Percentiles rank a stretch among this genome's conserved stretches.
These are phyloP conservation scores for Diaporthe ampelina DNA, from an alignment of 2,329 filamentous ascomycete species.

Conservation along the genomic window DNA sequence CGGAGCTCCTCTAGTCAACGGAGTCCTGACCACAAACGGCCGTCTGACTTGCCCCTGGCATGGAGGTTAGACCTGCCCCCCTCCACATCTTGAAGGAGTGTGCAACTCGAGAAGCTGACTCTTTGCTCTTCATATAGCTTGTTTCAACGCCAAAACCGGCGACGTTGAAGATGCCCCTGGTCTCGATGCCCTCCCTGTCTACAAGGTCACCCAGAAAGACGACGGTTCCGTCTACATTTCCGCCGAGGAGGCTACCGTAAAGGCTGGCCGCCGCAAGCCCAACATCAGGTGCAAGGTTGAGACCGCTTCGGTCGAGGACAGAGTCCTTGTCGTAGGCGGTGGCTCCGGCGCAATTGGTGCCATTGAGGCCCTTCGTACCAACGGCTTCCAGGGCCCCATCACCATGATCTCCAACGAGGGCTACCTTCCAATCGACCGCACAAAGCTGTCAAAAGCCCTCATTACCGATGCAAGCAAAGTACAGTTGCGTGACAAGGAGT, in stretches of 20 bases:
- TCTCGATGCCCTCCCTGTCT: constrained; percentile 86
- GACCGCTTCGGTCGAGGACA: constrained; percentile 64
- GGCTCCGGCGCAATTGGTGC: constrained; percentile 88
- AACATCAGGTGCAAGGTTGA: constrained; percentile 77
- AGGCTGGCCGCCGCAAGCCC: constrained; percentile 79
- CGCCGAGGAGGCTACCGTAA: constrained; percentile 83
- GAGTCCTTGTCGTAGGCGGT: constrained; percentile 88
- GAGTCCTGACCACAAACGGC: constrained; percentile 85
- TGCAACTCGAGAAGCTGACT: constrained; percentile 33
- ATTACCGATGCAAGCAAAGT: constrained; percentile 85
- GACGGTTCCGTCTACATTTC: constrained; percentile 88
- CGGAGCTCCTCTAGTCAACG: constrained; percentile 89
- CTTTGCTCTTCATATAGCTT: constrained; percentile 68
- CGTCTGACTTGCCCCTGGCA: constrained; percentile 96
- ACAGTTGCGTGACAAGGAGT: constrained; percentile 80
- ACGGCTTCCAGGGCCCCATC: constrained; percentile 83
- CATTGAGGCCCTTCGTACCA: constrained; percentile 84
- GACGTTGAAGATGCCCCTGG: constrained; percentile 97
- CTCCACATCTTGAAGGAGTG: neutral
- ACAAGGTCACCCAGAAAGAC: constrained; percentile 84
- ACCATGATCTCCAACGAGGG: constrained; percentile 89
- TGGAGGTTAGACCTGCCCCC: constrained; percentile 72
- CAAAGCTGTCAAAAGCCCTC: constrained; percentile 95
- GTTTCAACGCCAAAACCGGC: constrained; percentile 89
- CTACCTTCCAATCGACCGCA: constrained; percentile 89